Percentiles rank a stretch among this genome's conserved stretches.
phyloP scores from a whole-genome alignment of 164 flowering plant genomes.

The Brasenia schreberi region DNA sequence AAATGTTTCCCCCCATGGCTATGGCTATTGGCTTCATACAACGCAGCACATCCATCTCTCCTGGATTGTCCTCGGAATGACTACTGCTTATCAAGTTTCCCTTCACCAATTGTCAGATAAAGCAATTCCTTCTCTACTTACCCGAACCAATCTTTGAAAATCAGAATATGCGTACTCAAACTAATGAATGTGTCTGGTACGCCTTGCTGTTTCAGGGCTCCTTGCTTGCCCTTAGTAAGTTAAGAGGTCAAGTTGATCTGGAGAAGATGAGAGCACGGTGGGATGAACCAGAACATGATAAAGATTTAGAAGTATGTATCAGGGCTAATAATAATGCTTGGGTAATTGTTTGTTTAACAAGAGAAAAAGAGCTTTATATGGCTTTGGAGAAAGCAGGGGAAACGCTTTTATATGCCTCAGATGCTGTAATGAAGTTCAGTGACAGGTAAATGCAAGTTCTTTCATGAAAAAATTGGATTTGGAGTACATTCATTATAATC shows the following conservation, averaged over 20 bases:
- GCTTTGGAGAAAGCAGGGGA: conserved; percentile 88
- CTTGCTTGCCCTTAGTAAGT: conserved; percentile 53
- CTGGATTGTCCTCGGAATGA: too few relatives aligned
- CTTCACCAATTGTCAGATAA: too few relatives aligned
- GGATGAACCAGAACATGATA: conserved; percentile 41
- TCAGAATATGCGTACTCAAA: too few relatives aligned
- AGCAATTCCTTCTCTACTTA: too few relatives aligned
- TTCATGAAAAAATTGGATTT: not conserved
- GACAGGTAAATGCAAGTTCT: conserved; percentile 38
- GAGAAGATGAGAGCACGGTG: conserved; percentile 54
- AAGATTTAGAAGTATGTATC: conserved; percentile 73
- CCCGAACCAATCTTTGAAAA: too few relatives aligned
- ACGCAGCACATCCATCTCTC: too few relatives aligned
- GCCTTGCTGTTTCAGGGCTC: conserved; percentile 45
- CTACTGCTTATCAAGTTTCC: too few relatives aligned
- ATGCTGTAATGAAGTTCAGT: conserved; percentile 85
- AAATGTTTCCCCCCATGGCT: too few relatives aligned
- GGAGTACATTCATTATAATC: not conserved
- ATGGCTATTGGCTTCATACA: too few relatives aligned
- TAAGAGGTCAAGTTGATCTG: conserved; percentile 77
- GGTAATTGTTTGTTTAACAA: conserved; percentile 64
- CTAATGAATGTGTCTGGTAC: not conserved
- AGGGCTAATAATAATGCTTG: conserved; percentile 88
- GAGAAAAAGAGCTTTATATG: conserved; percentile 91
- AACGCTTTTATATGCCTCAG: conserved; percentile 88